Conservation (phyloP, 2,329 filamentous ascomycete genomes). For the Diaporthe citri region DNA sequence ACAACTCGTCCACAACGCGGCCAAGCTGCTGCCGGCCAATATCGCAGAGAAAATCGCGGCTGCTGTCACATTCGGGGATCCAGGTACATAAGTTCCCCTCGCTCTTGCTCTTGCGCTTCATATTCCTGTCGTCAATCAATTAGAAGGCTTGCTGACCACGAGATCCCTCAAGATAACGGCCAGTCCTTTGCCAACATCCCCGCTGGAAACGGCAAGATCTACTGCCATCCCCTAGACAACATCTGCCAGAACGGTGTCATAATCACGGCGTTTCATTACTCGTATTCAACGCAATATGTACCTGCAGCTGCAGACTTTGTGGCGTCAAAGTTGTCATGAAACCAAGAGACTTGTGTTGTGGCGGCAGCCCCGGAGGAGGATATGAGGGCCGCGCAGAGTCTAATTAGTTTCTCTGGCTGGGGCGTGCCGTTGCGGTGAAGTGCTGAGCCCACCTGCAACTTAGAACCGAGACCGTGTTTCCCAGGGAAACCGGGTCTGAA, state of each 20-base stretch:
- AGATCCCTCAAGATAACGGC: conserved; percentile 38
- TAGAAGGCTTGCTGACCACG: not conserved
- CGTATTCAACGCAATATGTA: conserved; percentile 14
- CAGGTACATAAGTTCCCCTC: conserved; percentile 5
- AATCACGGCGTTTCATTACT: conserved; percentile 16
- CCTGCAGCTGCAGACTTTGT: conserved; percentile 19
- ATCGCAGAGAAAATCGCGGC: conserved; percentile 12
- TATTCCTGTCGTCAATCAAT: not conserved
- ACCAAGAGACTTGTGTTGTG: not conserved
- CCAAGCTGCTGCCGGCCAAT: conserved; percentile 6
- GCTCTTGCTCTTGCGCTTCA: not conserved
- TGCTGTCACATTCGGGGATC: conserved; percentile 35
- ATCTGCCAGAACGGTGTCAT: conserved; percentile 34
- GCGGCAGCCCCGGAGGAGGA: not conserved
- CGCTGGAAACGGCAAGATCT: conserved; percentile 26
- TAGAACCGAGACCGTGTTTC: not conserved
- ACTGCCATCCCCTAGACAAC: conserved; percentile 39
- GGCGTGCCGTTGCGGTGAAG: not conserved
- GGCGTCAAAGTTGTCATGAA: not conserved
- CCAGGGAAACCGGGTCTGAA: not conserved
- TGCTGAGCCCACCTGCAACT: not conserved
- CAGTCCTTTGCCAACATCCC: conserved; percentile 37
- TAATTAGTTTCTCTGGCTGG: not conserved
- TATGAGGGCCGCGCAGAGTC: not conserved
- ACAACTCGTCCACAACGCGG: conserved; percentile 44